Evolutionary conservation across 371 early-diverging fungal genomes (phyloP).

Genomic region (Globomyces sp.): DNA sequence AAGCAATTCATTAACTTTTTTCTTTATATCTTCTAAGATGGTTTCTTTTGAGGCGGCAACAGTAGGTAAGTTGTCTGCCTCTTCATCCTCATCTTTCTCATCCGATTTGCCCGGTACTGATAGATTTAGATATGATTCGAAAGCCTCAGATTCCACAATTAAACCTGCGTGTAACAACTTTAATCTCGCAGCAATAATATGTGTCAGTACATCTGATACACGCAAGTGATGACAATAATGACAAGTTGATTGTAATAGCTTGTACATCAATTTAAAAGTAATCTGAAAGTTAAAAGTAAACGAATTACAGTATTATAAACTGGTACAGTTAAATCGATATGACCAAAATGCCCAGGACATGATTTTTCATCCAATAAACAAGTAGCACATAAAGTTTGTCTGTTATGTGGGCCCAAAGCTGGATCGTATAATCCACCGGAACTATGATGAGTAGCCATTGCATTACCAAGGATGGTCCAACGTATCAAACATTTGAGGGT

Average conservation of each 20-base stretch:
- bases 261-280: constrained; percentile 84
- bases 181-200: constrained; percentile 40
- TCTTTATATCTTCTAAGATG: constrained; percentile 72
- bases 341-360: constrained; percentile 99
- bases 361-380: constrained; percentile 77
- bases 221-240: constrained; percentile 89
- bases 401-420: constrained; percentile 91
- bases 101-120: constrained; percentile 32
- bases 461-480: constrained; percentile 72
- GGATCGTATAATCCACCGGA: constrained; percentile 95
- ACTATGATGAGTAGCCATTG: constrained; percentile 30
- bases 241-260: constrained; percentile 85
- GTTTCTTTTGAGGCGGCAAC: constrained; percentile 42
- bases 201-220: constrained; percentile 55
- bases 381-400: constrained; percentile 78
- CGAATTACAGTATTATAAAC: constrained; percentile 79
- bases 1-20: constrained; percentile 55
- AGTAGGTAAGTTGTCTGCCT: constrained; percentile 21
- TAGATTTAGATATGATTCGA: constrained; percentile 61
- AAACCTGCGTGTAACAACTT: constrained; percentile 53
- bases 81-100: constrained; percentile 39
- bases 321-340: constrained; percentile 96
- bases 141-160: constrained; percentile 74
- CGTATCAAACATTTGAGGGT: constrained; percentile 88
- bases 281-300: constrained; percentile 76